Base-by-base conservation (phyloP, 1,284 basidiomycete species). In the Papiliotrema terrestris region DNA sequence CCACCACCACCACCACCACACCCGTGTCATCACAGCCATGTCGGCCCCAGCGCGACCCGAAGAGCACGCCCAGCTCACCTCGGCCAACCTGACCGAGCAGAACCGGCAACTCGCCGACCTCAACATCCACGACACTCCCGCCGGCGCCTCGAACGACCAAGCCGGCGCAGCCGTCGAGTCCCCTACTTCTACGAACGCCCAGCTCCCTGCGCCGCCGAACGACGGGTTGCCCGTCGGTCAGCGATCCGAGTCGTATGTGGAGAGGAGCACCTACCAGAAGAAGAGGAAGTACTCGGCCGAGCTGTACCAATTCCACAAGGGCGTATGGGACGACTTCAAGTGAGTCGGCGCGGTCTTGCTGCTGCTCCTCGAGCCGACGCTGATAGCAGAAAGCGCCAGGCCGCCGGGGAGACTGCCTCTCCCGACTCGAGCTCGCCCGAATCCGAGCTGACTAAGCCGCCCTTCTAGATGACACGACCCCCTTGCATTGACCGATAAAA, bases 241-340 rank as follows among this genome's bases (percentile, higher is more conserved):
- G 9, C 14, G 26, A 5, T 11, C 17, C 22, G 26, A 51, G 19
- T 17, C 23, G 39, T 45, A 3, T 2, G 45, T 9, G 8, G 20
- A 36, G n/a, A 39, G 22, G 23, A 17, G 20, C 8, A 15, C 36
- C 32, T 17, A 17, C 19, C 22, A 46, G 45, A 53, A 53, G 45
- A 53, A 53, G 43, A 4, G 51, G 19, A 53, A 46, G 39, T 53
- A 53, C 32, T 53, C 51, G 2, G 44, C 44, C 11, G 51, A 53
- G 2, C 29, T 53, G 23, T 53, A 46, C 43, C 32, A 53, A 25
- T 53, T 32, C 39, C 23, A 20, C 44, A 53, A 53, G 29, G 32
- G 43, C 3, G 36, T 36, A 19, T 51, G 42, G 41, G 42, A 45
- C 22, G 38, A 43, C 20, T 25, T 36, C 42, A 42, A 51, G 50